These are phyloP conservation scores for Mycena rebaudengoi DNA, from an alignment of 768 basidiomycete genomes.

Conservation along the genomic window DNA sequence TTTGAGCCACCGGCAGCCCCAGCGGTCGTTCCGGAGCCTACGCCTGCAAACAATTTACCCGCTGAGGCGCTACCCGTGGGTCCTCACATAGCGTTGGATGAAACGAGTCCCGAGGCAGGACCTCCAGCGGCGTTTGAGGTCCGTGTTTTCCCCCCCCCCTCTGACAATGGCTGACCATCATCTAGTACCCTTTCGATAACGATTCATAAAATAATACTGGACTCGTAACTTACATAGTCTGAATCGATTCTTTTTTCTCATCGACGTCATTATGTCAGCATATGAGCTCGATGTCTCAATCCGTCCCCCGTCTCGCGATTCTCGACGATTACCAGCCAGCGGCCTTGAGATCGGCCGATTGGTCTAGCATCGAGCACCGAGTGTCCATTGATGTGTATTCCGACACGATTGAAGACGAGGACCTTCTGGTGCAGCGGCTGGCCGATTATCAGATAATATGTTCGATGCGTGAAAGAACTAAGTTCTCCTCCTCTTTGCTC, in stretches of 20 bases:
- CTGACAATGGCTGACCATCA: conserved; percentile 30
- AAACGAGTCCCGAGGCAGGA: conserved; percentile 74
- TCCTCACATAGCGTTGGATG: conserved; percentile 74
- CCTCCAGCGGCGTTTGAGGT: conserved; percentile 89
- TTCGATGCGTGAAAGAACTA: conserved; percentile 75
- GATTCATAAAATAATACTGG: conserved; percentile 54
- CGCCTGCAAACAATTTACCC: conserved; percentile 36
- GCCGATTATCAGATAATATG: conserved; percentile 63
- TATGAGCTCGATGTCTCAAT: conserved; percentile 1
- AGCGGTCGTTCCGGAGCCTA: conserved; percentile 36
- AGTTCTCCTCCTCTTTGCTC: conserved; percentile 57
- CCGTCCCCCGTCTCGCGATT: conserved; percentile 54
- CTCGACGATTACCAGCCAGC: conserved; percentile 70
- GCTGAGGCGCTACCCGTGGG: conserved; percentile 47
- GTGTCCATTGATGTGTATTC: conserved; percentile 54
- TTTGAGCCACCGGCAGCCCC: conserved; percentile 47
- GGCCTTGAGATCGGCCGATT: conserved; percentile 61
- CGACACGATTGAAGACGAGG: conserved; percentile 62
- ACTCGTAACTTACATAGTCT: conserved; percentile 20
- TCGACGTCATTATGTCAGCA: conserved; percentile 16
- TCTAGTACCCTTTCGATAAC: conserved; percentile 81
- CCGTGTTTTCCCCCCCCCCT: conserved; percentile 36
- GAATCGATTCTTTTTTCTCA: conserved; percentile 10
- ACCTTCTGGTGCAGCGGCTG: conserved; percentile 57
- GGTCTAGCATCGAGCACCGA: conserved; percentile 52